A percentile compares a stretch with the other conserved stretches of the same genome.
phyloP scores from a whole-genome alignment of 768 basidiomycete species.

The Agaricus bisporus region DNA sequence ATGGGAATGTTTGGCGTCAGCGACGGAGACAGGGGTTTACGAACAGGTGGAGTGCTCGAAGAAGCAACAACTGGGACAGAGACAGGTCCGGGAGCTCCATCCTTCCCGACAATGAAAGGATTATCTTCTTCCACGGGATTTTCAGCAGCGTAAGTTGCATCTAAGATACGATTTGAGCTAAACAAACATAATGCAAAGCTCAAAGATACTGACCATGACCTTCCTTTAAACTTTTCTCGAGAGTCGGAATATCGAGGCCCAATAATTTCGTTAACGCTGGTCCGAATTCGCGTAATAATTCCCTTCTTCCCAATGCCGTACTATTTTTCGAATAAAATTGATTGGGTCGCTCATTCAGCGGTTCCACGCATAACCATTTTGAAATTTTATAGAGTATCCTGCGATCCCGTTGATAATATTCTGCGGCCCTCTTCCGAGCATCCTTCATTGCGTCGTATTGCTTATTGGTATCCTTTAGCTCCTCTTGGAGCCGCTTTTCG shows the following conservation, averaged over 20 bases:
- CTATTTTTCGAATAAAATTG: background rate
- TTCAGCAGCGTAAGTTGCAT: background rate
- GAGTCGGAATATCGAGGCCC: constrained; percentile 33
- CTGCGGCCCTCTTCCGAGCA: constrained; percentile 37
- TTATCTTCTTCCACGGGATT: background rate
- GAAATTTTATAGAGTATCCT: constrained; percentile 45
- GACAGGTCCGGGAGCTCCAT: background rate
- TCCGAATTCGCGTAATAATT: constrained; percentile 9
- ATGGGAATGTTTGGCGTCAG: background rate
- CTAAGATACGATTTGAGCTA: background rate
- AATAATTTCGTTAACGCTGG: constrained; percentile 13
- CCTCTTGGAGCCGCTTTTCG: constrained; percentile 13
- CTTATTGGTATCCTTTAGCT: constrained; percentile 28
- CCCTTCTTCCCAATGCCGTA: constrained; percentile 3
- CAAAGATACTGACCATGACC: background rate
- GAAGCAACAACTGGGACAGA: background rate
- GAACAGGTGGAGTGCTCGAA: background rate
- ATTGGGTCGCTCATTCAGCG: constrained; percentile 7
- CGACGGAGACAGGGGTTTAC: background rate
- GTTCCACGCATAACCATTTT: constrained; percentile 23
- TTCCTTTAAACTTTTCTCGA: constrained; percentile 11
- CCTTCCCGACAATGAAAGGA: background rate
- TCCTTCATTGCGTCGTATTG: constrained; percentile 40
- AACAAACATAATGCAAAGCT: background rate
- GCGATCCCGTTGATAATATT: constrained; percentile 34